Conservation (phyloP, 768 basidiomycete genomes). For the Pleurotus platypus region DNA sequence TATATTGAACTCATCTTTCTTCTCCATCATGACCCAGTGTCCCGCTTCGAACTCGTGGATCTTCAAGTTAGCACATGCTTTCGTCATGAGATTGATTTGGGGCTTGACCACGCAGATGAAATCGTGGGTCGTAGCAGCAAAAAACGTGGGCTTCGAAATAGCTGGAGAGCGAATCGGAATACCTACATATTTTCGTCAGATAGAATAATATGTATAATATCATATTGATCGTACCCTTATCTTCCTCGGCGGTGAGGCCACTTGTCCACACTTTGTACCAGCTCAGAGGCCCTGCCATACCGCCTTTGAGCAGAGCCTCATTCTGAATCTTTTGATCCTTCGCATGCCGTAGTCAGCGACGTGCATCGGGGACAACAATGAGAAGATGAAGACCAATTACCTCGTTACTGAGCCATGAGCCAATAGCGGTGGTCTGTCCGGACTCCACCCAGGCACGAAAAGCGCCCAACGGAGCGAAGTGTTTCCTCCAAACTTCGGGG, state of each 20-base stretch:
- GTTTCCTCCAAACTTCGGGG: slow-evolving; percentile 29
- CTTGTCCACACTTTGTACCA: slow-evolving; percentile 22
- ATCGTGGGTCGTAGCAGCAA: slow-evolving; percentile 28
- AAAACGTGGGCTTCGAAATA: slow-evolving; percentile 31
- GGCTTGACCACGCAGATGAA: slow-evolving; percentile 18
- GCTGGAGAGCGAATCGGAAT: slow-evolving; percentile 21
- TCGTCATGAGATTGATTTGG: slow-evolving; percentile 6
- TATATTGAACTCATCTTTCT: slow-evolving; percentile 26
- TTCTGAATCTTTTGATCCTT: slow-evolving; percentile 22
- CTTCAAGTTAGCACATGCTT: slow-evolving; percentile 23
- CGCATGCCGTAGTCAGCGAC: neutral
- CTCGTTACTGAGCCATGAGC: slow-evolving; percentile 8
- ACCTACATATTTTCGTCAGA: slow-evolving; percentile 10
- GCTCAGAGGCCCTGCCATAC: slow-evolving; percentile 25
- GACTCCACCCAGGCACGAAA: slow-evolving; percentile 29
- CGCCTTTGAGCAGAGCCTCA: slow-evolving; percentile 19
- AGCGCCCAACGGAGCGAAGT: slow-evolving; percentile 32
- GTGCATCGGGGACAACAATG: neutral
- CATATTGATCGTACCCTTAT: slow-evolving; percentile 20
- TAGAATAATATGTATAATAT: neutral
- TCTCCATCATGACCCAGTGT: slow-evolving; percentile 36
- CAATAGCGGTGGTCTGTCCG: slow-evolving; percentile 21
- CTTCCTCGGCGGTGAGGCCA: slow-evolving; percentile 25
- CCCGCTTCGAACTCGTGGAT: slow-evolving; percentile 33
- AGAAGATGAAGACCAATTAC: neutral